Evolutionary conservation across 257 asterid species (phyloP).

Genomic region (Cynanchum wilfordii): DNA sequence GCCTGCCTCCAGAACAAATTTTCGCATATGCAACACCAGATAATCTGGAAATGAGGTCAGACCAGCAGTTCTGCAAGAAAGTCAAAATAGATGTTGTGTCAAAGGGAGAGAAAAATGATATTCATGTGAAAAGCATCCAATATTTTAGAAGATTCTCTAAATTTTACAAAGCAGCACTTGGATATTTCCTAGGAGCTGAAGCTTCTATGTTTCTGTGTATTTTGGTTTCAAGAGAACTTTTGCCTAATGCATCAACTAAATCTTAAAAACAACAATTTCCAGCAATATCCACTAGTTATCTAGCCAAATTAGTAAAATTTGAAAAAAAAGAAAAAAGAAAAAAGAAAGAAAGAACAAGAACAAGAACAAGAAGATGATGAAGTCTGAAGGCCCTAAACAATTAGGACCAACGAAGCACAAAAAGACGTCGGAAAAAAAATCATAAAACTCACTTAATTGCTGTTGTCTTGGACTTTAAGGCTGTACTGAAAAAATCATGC

Average conservation of each 20-base stretch:
- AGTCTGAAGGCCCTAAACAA: not conserved
- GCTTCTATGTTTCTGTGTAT: not conserved
- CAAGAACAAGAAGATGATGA: too few species aligned
- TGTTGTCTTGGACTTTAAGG: conserved; percentile 72
- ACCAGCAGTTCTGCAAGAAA: conserved; percentile 72
- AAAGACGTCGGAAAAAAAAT: not conserved
- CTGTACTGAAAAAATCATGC: conserved; percentile 83
- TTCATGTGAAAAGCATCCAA: not conserved
- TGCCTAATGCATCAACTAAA: not conserved
- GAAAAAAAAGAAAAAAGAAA: too few species aligned
- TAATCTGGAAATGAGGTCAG: conserved; percentile 93
- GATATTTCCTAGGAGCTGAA: not conserved
- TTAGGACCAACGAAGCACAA: not conserved
- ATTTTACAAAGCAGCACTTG: not conserved
- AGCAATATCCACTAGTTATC: not conserved
- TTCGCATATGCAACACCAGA: conserved; percentile 93
- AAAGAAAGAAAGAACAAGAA: too few species aligned
- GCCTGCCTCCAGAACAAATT: conserved; percentile 87
- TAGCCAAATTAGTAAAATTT: not conserved
- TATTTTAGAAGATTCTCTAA: not conserved
- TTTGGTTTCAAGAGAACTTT: not conserved
- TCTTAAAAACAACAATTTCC: not conserved
- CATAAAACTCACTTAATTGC: conserved; percentile 65
- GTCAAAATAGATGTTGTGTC: not conserved
- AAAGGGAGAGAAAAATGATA: not conserved